These are phyloP conservation scores for Leccinum griseonigrum DNA, from an alignment of 1,284 basidiomycete species.

Conservation along the genomic window DNA sequence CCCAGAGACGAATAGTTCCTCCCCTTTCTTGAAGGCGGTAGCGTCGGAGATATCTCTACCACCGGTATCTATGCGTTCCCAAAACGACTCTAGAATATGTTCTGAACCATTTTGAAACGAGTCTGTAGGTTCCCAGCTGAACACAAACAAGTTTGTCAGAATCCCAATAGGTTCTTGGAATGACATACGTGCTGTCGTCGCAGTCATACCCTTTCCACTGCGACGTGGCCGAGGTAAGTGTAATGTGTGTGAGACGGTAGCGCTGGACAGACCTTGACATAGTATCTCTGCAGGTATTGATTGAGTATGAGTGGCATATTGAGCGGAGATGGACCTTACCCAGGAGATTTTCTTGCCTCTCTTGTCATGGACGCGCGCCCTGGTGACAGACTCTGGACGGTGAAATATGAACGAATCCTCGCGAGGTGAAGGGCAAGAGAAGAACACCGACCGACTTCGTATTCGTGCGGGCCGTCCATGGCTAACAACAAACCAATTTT, in stretches of 20 bases:
- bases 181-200: slow-evolving; percentile 66
- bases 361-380: slow-evolving; percentile 46
- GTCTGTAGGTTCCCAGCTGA: slow-evolving; percentile 66
- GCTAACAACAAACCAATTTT: background rate
- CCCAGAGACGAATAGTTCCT: slow-evolving; percentile 53
- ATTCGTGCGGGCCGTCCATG: slow-evolving; percentile 41
- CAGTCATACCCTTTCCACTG: slow-evolving; percentile 68
- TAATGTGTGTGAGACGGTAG: background rate
- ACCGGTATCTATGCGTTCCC: slow-evolving; percentile 50
- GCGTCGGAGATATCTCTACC: slow-evolving; percentile 52
- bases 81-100: slow-evolving; percentile 56
- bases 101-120: slow-evolving; percentile 59
- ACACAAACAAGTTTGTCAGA: slow-evolving; percentile 8
- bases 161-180: background rate
- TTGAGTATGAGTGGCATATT: slow-evolving; percentile 19
- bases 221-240: slow-evolving; percentile 7
- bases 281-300: slow-evolving; percentile 47
- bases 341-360: slow-evolving; percentile 44
- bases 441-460: slow-evolving; percentile 64
- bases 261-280: slow-evolving; percentile 51
- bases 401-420: background rate
- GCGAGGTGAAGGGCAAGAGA: background rate
- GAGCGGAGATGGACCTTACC: slow-evolving; percentile 34
- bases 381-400: slow-evolving; percentile 48
- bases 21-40: slow-evolving; percentile 49